Evolutionary conservation across 306 rosid genomes (phyloP).

Genomic region (Canavalia gladiata): DNA sequence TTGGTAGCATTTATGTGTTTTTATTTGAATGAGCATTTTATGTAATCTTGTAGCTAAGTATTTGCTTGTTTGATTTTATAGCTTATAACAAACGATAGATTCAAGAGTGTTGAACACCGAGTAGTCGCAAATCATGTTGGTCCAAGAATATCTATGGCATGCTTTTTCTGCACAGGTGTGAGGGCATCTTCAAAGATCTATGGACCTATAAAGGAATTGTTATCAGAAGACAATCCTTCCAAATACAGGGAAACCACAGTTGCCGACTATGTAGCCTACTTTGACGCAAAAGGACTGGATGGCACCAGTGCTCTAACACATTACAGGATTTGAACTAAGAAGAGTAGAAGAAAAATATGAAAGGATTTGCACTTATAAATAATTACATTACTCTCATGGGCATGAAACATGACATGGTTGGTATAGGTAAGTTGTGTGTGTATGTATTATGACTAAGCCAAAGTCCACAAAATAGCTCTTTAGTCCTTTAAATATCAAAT

Average conservation of each 20-base stretch:
- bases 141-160: slow-evolving; percentile 30
- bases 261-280: slow-evolving; percentile 25
- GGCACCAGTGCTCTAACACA: slow-evolving; percentile 46
- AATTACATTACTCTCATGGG: no score
- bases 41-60: neutral
- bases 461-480: no score
- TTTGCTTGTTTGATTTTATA: neutral
- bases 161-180: slow-evolving; percentile 16
- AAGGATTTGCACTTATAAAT: no score
- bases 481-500: no score
- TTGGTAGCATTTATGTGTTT: no score
- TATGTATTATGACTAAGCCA: no score
- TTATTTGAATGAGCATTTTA: neutral
- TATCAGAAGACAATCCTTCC: slow-evolving; percentile 54
- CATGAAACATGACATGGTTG: no score
- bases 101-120: slow-evolving; percentile 32
- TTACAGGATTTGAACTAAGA: slow-evolving; percentile 45
- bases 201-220: slow-evolving; percentile 58
- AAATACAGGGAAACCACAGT: slow-evolving; percentile 47
- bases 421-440: no score
- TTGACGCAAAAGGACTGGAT: slow-evolving; percentile 32
- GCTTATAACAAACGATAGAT: slow-evolving; percentile 41
- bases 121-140: slow-evolving; percentile 8
- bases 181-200: neutral
- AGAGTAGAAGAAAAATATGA: no score